Conservation (phyloP, 495 filamentous ascomycete genomes). For the Mytilinidion resinicola region DNA sequence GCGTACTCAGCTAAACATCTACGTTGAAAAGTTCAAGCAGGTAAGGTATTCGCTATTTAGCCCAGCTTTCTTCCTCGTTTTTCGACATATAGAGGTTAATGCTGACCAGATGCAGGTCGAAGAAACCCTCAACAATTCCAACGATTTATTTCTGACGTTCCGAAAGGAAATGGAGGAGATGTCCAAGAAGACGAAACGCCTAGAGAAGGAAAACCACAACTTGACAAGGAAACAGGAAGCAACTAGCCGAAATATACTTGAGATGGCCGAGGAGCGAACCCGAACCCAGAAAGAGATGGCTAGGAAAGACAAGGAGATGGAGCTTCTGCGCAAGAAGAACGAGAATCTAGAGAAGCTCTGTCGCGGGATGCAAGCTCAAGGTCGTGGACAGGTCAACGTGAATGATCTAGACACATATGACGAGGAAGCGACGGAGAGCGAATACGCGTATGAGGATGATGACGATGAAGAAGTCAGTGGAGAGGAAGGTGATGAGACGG, state of each 20-base stretch:
- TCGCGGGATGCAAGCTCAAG: constrained; percentile 88
- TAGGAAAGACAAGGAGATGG: constrained; percentile 69
- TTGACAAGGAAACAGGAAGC: constrained; percentile 89
- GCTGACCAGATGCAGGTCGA: constrained; percentile 65
- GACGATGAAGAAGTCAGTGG: constrained; percentile 60
- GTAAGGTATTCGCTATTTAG: constrained; percentile 47
- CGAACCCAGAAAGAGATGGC: constrained; percentile 52
- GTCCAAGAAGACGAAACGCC: constrained; percentile 97
- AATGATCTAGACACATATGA: constrained; percentile 57
- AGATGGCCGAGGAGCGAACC: constrained; percentile 95
- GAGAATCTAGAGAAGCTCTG: constrained; percentile 89
- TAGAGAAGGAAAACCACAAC: constrained; percentile 92
- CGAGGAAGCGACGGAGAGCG: constrained; percentile 63
- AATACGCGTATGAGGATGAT: constrained; percentile 61
- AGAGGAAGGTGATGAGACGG: constrained; percentile 42
- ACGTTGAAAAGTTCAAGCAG: constrained; percentile 99
- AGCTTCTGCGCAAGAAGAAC: constrained; percentile 78
- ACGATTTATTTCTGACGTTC: constrained; percentile 96
- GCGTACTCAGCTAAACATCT: constrained; percentile 92
- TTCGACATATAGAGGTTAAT: constrained; percentile 21
- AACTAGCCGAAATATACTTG: constrained; percentile 88
- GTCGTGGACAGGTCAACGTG: constrained; percentile 55
- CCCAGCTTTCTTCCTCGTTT: not conserved
- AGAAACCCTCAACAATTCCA: constrained; percentile 97
- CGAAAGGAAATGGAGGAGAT: constrained; percentile 99